A percentile compares a stretch with the other conserved stretches of the same genome.
phyloP scores from a whole-genome alignment of 1,139 yeast species.

The Candida tetrigidarum region DNA sequence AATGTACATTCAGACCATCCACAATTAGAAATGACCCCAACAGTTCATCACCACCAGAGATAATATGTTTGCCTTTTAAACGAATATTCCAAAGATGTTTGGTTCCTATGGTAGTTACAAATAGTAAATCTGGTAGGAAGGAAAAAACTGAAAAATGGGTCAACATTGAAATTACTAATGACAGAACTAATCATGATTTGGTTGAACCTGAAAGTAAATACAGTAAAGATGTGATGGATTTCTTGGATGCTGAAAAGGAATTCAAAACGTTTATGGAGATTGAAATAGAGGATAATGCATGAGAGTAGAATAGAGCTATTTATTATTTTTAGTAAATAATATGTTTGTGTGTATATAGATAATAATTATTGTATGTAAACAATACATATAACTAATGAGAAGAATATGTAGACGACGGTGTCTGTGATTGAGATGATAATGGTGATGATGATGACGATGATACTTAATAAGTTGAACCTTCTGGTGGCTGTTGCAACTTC shows the following conservation, averaged over 20 bases:
- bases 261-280: slow-evolving; percentile 36
- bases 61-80: slow-evolving; percentile 58
- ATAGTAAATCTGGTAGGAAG: slow-evolving; percentile 31
- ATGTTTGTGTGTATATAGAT: background rate
- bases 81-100: slow-evolving; percentile 55
- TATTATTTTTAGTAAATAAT: background rate
- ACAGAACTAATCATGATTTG: slow-evolving; percentile 37
- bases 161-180: slow-evolving; percentile 49
- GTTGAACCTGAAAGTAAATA: slow-evolving; percentile 27
- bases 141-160: slow-evolving; percentile 32
- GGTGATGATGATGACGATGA: background rate
- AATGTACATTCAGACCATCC: slow-evolving; percentile 43
- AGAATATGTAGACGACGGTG: background rate
- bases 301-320: too few relatives aligned
- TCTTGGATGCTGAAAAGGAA: slow-evolving; percentile 43
- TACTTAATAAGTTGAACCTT: slow-evolving; percentile 69
- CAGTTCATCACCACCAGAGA: slow-evolving; percentile 37
- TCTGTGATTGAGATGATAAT: background rate
- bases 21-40: slow-evolving; percentile 5
- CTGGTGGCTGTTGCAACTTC: slow-evolving; percentile 88
- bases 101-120: slow-evolving; percentile 25
- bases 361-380: background rate
- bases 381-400: background rate
- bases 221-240: slow-evolving; percentile 35
- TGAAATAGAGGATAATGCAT: slow-evolving; percentile 20